Evolutionary conservation across 23 red algal species (phyloP), one percentile per base, ranked within the genome.

Genomic region (Chondrus crispus): DNA sequence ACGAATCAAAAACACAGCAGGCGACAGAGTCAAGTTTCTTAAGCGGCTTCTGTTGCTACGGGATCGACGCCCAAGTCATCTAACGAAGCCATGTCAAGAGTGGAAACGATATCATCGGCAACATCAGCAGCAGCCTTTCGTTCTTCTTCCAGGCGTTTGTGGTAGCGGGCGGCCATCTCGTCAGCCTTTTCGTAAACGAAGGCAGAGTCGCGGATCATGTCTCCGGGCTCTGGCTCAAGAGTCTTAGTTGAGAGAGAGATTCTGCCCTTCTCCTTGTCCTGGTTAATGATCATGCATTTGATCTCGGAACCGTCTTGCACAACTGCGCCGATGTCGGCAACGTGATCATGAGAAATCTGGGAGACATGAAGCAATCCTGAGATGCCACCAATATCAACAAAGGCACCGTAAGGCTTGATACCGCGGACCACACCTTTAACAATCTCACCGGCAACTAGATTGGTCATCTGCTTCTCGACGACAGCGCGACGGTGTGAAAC

Each of bases 281-380:
- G 95, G 46, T 88, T 93, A 30, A 99, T 88, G 29, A 99, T 91
- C 90, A 96, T 92, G 80, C 87, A 91, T 57, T 99, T 99, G 63
- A 99, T 78, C n/a, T 54, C 68, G 20, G 70, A 18, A 13, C 94
- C 94, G 62, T 87, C 79, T 24, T 51, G 62, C 75, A 99, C 49
- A 62, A 96, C 66, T 63, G 85, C 73, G 2, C 82, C 72, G 46
- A 96, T 93, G 66, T 99, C 93, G 10, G 50, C 74, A 13, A 99
- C 97, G 84, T 95, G 97, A 64, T 96, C 93, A 81, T 99, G 97
- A 45, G 94, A 96, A 39, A 99, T 96, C 70, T 99, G 97, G 18
- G 93, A 96, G 73, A 99, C 95, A 89, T 99, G 97, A 16, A 99
- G 79, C 48, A 99, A 75, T 10, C 94, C 97, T 19, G 97, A 91